phyloP scores from a whole-genome alignment of 1,284 basidiomycete genomes.

The Sparassis latifolia region DNA sequence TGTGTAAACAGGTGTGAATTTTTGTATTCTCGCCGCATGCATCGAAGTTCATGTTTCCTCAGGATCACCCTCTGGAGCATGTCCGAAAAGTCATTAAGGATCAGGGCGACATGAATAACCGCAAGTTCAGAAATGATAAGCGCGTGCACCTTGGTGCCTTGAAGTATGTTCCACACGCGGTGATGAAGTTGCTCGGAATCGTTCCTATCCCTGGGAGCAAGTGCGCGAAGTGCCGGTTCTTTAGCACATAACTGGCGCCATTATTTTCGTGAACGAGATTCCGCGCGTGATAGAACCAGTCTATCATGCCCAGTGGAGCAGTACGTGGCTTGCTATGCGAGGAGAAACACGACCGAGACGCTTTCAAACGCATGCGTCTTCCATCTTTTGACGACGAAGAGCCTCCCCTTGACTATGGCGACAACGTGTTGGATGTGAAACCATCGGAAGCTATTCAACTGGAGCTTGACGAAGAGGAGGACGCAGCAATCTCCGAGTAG shows the following conservation, averaged over 20 bases:
- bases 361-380: conserved; percentile 99
- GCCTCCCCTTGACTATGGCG: conserved; percentile 95
- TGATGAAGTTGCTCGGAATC: conserved; percentile 98
- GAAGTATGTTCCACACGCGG: conserved; percentile 98
- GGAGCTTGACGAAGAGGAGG: conserved; percentile 93
- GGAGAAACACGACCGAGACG: conserved; percentile 97
- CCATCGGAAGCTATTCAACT: conserved; percentile 97
- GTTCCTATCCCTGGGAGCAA: conserved; percentile 99
- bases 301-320: conserved; percentile 99
- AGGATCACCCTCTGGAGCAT: conserved; percentile 90
- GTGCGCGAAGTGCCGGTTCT: conserved; percentile 95
- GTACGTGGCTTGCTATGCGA: conserved; percentile 99
- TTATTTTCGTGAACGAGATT: conserved; percentile 99
- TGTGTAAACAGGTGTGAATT: conserved; percentile 79
- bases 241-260: conserved; percentile 99
- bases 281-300: conserved; percentile 96
- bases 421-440: conserved; percentile 97
- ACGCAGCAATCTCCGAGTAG: conserved; percentile 94
- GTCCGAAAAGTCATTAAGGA: conserved; percentile 98
- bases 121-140: conserved; percentile 98
- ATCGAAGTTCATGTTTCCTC: no score
- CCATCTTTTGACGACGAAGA: conserved; percentile 99
- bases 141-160: conserved; percentile 96
- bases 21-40: no score
- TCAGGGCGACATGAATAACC: conserved; percentile 94